Evolutionary conservation across 805 yeast genomes (phyloP).

Genomic region (Myxozyma nipponensis): DNA sequence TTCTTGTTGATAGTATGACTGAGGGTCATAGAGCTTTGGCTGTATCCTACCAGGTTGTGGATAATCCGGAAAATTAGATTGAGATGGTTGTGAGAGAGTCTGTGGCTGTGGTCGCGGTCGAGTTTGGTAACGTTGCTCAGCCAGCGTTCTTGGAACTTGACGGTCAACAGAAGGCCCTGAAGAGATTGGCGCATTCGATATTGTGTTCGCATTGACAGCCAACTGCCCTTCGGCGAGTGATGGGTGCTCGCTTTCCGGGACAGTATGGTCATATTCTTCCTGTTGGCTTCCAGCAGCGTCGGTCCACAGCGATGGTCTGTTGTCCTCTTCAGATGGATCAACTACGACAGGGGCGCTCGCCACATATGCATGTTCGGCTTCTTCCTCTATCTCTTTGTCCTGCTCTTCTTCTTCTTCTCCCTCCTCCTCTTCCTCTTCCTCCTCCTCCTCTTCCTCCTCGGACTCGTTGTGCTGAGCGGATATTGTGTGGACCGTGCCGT

Average conservation of each 20-base stretch:
- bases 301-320: conserved; percentile 19
- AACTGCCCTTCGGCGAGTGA: not conserved
- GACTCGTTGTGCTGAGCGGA: conserved; percentile 1
- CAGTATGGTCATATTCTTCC: too few species aligned
- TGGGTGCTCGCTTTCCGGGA: not conserved
- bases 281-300: conserved; percentile 11
- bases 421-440: not conserved
- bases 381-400: not conserved
- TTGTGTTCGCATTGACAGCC: not conserved
- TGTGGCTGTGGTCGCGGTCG: not conserved
- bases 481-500: not conserved
- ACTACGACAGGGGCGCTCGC: not conserved
- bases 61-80: not conserved
- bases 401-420: not conserved
- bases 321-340: conserved; percentile 9
- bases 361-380: not conserved
- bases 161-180: not conserved
- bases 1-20: conserved; percentile 13
- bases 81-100: not conserved
- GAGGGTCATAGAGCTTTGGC: conserved; percentile 3
- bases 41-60: not conserved
- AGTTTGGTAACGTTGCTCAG: not conserved
- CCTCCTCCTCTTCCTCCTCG: not conserved
- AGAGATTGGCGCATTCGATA: too few species aligned
- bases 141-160: not conserved